A percentile compares a stretch with the other conserved stretches of the same genome.
phyloP scores from a whole-genome alignment of 352 stramenopile species.

The Phytopythium chamaehyphon region DNA sequence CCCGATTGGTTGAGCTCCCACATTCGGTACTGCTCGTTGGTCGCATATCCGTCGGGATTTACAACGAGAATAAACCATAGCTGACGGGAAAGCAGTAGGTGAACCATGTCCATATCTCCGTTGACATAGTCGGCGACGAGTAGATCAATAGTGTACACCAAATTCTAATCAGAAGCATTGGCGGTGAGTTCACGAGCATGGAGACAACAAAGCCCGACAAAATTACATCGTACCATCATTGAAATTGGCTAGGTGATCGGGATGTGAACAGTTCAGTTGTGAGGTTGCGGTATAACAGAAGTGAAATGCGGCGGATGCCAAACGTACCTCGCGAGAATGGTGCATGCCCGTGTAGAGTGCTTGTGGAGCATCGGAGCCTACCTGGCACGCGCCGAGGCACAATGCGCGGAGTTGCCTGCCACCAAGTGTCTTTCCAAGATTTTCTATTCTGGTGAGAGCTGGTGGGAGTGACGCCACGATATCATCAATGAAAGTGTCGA shows the following conservation, averaged over 20 bases:
- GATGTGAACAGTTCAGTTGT: neutral
- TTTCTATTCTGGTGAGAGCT: constrained; percentile 40
- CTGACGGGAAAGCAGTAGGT: constrained; percentile 61
- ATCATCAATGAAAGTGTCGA: constrained; percentile 55
- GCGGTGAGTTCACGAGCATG: neutral
- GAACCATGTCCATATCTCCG: constrained; percentile 42
- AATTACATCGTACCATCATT: constrained; percentile 61
- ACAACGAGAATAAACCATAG: constrained; percentile 84
- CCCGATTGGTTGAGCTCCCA: constrained; percentile 45
- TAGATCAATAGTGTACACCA: constrained; percentile 82
- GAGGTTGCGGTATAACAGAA: neutral
- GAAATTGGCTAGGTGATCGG: constrained; percentile 52
- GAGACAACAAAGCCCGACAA: neutral
- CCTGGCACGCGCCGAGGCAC: constrained; percentile 56
- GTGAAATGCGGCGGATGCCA: neutral
- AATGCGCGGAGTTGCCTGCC: constrained; percentile 56
- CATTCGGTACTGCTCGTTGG: constrained; percentile 58
- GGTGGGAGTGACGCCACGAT: constrained; percentile 26
- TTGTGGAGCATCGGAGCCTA: constrained; percentile 28
- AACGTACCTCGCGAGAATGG: constrained; percentile 73
- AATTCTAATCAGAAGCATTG: constrained; percentile 32
- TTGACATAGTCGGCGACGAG: constrained; percentile 55
- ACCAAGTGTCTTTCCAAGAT: constrained; percentile 58
- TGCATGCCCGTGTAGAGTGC: constrained; percentile 82
- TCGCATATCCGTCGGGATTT: constrained; percentile 79